Evolutionary conservation across 139 green algal species (phyloP), one percentile per base, ranked within the genome.

Genomic region (Chlamydomonas applanata): DNA sequence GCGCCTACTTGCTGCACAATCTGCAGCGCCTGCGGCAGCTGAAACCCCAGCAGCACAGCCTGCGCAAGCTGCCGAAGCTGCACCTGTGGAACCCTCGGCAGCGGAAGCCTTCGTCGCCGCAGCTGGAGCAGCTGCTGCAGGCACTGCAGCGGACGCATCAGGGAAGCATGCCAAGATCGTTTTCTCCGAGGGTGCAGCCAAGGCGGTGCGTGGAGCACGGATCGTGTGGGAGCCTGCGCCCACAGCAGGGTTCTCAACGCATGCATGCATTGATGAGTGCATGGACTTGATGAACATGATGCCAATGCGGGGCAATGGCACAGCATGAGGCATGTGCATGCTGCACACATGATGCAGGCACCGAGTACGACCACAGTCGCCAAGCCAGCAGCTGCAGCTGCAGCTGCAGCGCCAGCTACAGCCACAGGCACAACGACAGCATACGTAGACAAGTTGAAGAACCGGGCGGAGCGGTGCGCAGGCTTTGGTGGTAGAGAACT

Each of bases 81-180:
- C 70, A 36, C 40, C 27, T 62, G 70, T 17, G 60, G 70, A 57
- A 35, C n/a, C 54, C 4, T 9, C 32, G n/a, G 70, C 54, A 25
- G 34, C 22, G 54, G 70, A 40, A 11, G 29, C 52, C 36, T 19
- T 24, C 11, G 59, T 19, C 17, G 68, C 9, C 7, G 49, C 34
- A 32, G 46, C 46, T 17, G 49, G 17, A 3, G 34, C 63, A 56
- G 34, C 34, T 33, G 63, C 63, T 53, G 32, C 33, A 52, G 11
- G 40, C 11, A 13, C 33, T 7, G 5, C 63, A 29, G 34, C 34
- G 27, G 24, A 29, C 33, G 33, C 29, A 7, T 16, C 27, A 17
- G 29, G 20, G 20, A 76, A 76, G 20, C 70, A 69, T 56, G 53
- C 54, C 30, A 69, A 69, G 54, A 76, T 76, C 33, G 56, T 59